These are phyloP conservation scores for Erysimum pusillum DNA, from an alignment of 441 rosid species.

Conservation along the genomic window DNA sequence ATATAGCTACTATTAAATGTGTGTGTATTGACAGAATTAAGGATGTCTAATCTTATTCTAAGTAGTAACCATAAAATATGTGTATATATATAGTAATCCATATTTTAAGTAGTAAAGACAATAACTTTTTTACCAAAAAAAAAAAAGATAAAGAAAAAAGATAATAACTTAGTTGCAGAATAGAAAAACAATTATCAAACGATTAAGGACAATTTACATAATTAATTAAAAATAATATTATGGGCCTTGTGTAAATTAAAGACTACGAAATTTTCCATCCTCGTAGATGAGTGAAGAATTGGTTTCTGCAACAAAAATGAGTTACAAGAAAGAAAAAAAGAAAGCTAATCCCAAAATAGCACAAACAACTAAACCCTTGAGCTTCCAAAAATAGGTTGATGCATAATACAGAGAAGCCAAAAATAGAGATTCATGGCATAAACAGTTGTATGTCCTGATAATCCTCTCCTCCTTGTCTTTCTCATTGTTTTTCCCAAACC, in stretches of 20 bases:
- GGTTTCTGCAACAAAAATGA: slow-evolving; percentile 3
- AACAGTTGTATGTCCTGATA: slow-evolving; percentile 1
- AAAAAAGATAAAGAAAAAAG: no score
- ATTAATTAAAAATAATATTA: background rate
- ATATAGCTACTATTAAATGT: background rate
- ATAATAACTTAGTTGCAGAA: background rate
- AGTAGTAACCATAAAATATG: no score
- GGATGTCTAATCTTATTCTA: no score
- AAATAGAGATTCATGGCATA: slow-evolving; percentile 28
- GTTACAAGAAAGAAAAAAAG: background rate
- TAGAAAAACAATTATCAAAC: background rate
- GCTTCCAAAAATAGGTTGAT: slow-evolving; percentile 36
- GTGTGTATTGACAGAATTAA: no score
- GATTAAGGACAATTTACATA: background rate
- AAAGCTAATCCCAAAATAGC: slow-evolving; percentile 29
- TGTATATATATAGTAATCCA: background rate
- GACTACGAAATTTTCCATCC: background rate
- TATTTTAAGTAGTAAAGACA: no score
- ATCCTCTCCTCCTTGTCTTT: slow-evolving; percentile 40
- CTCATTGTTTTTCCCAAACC: slow-evolving; percentile 16
- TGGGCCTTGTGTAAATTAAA: background rate
- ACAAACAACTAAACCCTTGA: slow-evolving; percentile 24
- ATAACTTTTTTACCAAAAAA: no score
- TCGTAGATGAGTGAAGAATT: background rate
- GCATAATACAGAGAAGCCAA: slow-evolving; percentile 21